Evolutionary conservation across 805 yeast species (phyloP), one percentile per base, ranked within the genome.

Genomic region (Candida qinlingensis): DNA sequence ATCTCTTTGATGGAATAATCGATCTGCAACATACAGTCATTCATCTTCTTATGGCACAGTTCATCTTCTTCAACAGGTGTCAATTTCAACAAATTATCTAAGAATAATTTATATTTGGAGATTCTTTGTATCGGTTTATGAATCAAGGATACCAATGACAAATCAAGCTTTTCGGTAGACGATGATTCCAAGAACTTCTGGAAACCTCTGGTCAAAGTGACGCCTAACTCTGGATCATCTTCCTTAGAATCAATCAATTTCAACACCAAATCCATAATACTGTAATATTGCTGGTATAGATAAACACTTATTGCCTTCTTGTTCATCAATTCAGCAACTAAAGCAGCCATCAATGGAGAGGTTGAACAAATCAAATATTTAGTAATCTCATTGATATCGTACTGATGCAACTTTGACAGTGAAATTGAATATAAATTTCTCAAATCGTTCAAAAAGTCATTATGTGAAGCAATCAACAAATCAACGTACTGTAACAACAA

Each of bases 61-160:
- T 51, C 54, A 42, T 53, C 55, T 25, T 55, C 58, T n/a, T 50
- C 46, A 13, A 51, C 54, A 2, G 57, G 51, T 1, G 68, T 59
- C 39, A 64, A 56, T 36, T 70, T 67, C 7, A 60, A 45, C 37
- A 75, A 53, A 1, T 75, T 64, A 31, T 75, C 76, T n/a, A 77
- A 53, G n/a, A 80, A 69, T 35, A 80, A 63, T 46, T 72, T 69
- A 56, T 80, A 80, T 53, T 78, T 77, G 4, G 74, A 61, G 7
- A 76, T 65, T 52, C 85, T 61, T 38, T 74, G 62, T 9, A 78
- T 67, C 4, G 87, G 85, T 60, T 71, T 73, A 54, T 79, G 81
- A 30, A 77, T 61, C 52, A 81, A 66, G 0, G 85, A 79, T 7
- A 61, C 56, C 44, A 81, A 77, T 5, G 85, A 74, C 29, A 79